These are phyloP conservation scores for Hericium coralloides DNA, from an alignment of 768 basidiomycete species.

Conservation along the genomic window DNA sequence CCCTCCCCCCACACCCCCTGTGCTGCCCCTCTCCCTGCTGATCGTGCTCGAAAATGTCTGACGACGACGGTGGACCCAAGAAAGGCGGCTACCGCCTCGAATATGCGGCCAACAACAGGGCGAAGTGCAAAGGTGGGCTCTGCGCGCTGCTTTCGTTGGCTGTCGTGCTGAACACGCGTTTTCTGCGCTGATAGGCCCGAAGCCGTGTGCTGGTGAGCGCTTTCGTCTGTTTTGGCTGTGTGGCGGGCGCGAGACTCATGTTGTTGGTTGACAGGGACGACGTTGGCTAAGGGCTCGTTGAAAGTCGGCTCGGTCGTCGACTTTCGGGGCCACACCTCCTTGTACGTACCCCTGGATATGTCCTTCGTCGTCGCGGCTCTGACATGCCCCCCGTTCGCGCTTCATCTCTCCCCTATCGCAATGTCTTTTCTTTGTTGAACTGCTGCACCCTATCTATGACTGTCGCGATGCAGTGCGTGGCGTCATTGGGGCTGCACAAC, in stretches of 20 bases:
- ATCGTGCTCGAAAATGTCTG: constrained; percentile 24
- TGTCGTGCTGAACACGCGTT: constrained; percentile 15
- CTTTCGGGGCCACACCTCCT: constrained; percentile 56
- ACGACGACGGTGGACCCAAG: constrained; percentile 26
- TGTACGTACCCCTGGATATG: constrained; percentile 33
- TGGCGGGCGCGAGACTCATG: constrained; percentile 14
- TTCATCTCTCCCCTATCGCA: no score
- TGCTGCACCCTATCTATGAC: not conserved
- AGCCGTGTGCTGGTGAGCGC: constrained; percentile 60
- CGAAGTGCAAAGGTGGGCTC: constrained; percentile 73
- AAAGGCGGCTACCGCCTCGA: constrained; percentile 69
- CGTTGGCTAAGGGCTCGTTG: constrained; percentile 63
- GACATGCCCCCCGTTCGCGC: not conserved
- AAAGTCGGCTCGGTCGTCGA: constrained; percentile 73
- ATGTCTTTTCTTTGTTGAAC: not conserved
- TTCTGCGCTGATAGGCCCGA: constrained; percentile 44
- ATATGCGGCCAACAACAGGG: constrained; percentile 56
- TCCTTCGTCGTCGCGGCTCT: not conserved
- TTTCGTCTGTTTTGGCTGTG: not conserved
- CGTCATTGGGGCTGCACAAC: constrained; percentile 91
- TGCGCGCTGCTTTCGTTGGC: constrained; percentile 18
- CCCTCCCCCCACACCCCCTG: constrained; percentile 15
- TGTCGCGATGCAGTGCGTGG: constrained; percentile 47
- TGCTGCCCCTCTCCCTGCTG: constrained; percentile 4
- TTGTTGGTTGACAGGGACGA: constrained; percentile 40